Evolutionary conservation across 176 grass and related monocot species (phyloP).

Genomic region (Pontederia crassipes): DNA sequence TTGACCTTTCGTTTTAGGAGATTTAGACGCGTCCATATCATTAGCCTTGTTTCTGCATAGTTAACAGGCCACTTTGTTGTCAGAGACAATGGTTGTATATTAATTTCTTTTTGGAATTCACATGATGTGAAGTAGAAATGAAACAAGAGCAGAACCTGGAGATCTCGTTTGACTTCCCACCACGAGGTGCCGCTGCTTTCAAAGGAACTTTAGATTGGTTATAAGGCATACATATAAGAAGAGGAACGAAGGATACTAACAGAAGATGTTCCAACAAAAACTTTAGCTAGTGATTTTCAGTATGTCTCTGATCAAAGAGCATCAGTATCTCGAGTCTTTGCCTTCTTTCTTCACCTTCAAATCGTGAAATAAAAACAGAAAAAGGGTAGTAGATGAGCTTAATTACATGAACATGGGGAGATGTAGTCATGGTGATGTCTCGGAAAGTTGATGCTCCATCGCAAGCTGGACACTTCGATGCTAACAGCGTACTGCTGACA

Average conservation of each 20-base stretch:
- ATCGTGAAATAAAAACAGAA: not conserved
- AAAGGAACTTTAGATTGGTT: not conserved
- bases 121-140: not conserved
- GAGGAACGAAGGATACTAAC: too few relatives aligned
- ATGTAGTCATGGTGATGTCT: slow-evolving; percentile 59
- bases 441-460: slow-evolving; percentile 25
- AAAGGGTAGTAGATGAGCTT: not conserved
- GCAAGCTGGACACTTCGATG: slow-evolving; percentile 30
- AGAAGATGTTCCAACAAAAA: too few relatives aligned
- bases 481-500: slow-evolving; percentile 62
- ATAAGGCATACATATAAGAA: not conserved
- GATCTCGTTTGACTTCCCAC: not conserved
- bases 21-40: too few relatives aligned
- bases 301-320: too few relatives aligned
- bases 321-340: too few relatives aligned
- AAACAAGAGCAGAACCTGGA: slow-evolving; percentile 3
- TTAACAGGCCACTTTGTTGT: too few relatives aligned
- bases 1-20: too few relatives aligned
- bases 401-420: slow-evolving; percentile 33
- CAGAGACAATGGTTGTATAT: too few relatives aligned
- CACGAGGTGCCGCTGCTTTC: not conserved
- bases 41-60: too few relatives aligned
- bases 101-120: too few relatives aligned
- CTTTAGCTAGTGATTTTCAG: too few relatives aligned
- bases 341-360: too few relatives aligned